phyloP scores from a whole-genome alignment of 768 basidiomycete genomes.

The Tulasnella sp. region DNA sequence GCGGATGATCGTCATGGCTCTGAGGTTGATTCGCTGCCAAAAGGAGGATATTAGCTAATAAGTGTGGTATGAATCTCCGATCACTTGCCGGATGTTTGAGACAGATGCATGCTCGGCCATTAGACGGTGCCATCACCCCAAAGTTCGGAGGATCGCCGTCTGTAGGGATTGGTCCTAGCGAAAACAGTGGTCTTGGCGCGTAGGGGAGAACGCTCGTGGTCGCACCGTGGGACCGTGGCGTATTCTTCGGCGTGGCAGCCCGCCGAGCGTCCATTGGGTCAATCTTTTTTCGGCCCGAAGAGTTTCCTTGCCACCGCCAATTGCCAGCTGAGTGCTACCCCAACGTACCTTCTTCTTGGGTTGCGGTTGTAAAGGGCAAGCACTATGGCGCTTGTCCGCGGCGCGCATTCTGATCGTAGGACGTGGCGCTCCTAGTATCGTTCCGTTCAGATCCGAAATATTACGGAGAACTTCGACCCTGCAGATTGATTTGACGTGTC shows the following conservation, averaged over 20 bases:
- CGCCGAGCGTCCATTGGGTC: too few species aligned
- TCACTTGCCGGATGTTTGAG: not conserved
- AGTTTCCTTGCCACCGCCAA: too few species aligned
- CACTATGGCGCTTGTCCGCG: too few species aligned
- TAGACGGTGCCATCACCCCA: not conserved
- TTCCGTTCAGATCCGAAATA: too few species aligned
- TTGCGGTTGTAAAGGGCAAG: too few species aligned
- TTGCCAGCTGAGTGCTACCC: too few species aligned
- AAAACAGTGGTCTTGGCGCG: not conserved
- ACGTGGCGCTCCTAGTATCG: too few species aligned
- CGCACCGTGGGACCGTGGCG: not conserved
- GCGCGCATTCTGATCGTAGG: too few species aligned
- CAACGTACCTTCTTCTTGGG: too few species aligned
- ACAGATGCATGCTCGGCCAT: conserved; percentile 1
- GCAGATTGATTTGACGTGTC: too few species aligned
- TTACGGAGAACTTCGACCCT: too few species aligned
- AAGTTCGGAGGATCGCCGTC: not conserved
- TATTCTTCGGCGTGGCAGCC: not conserved
- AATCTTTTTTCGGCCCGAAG: too few species aligned
- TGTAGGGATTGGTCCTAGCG: not conserved
- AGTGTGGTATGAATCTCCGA: not conserved
- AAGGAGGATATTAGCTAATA: not conserved
- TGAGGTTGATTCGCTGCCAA: not conserved
- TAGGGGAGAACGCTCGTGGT: not conserved
- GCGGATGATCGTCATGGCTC: conserved; percentile 2